Conservation (phyloP, 2,329 filamentous ascomycete species). For the Phyllosticta citriasiana region DNA sequence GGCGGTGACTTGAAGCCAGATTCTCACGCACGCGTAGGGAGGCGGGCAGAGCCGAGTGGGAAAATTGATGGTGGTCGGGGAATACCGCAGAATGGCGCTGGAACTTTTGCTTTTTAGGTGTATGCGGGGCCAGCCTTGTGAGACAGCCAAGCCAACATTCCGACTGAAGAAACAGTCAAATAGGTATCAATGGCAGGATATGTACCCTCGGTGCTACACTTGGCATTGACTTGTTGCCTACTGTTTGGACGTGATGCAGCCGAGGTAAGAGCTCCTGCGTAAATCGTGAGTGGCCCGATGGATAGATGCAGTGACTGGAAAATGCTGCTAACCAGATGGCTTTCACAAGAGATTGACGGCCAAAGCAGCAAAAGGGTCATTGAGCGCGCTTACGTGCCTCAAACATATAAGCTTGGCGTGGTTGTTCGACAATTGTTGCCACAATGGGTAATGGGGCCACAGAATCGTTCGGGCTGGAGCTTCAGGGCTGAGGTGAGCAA, state of each 20-base stretch:
- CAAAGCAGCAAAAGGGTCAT: background rate
- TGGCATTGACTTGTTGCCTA: background rate
- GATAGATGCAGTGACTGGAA: background rate
- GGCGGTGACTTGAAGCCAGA: background rate
- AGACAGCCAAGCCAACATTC: background rate
- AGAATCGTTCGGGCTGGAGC: background rate
- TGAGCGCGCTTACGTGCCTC: background rate
- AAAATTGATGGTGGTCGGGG: background rate
- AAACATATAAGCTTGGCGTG: background rate
- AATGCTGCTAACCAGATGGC: background rate
- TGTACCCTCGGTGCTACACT: background rate
- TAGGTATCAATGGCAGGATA: background rate
- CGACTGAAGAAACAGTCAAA: background rate
- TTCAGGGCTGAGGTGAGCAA: background rate
- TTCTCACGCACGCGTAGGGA: background rate
- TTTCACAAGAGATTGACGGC: background rate
- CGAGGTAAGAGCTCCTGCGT: background rate
- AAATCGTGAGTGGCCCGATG: background rate
- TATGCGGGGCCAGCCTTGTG: background rate
- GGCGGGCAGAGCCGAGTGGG: background rate
- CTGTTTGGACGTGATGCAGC: background rate
- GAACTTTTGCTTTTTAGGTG: background rate
- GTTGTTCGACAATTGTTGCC: background rate
- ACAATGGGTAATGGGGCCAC: background rate
- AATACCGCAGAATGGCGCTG: background rate